Conservation (phyloP, 2,329 filamentous ascomycete genomes). For the Blastomyces gilchristii region DNA sequence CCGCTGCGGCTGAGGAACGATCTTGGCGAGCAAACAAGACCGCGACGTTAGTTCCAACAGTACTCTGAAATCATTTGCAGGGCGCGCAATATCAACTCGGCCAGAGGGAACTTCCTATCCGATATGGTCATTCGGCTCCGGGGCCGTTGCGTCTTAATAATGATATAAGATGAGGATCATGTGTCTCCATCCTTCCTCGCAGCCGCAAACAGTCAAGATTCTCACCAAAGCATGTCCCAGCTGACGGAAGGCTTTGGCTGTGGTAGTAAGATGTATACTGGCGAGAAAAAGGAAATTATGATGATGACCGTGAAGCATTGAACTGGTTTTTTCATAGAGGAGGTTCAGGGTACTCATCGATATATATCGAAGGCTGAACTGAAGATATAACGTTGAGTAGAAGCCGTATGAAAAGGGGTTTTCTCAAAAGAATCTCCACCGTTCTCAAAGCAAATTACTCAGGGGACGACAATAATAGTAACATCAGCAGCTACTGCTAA, state of each 20-base stretch:
- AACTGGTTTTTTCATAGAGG: too few species aligned
- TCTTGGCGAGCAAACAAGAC: background rate
- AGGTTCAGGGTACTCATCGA: too few species aligned
- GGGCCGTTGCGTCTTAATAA: background rate
- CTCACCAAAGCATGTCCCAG: too few species aligned
- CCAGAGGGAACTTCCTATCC: background rate
- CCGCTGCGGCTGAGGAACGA: background rate
- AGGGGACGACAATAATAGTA: too few species aligned
- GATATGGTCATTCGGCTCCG: background rate
- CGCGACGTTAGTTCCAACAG: background rate
- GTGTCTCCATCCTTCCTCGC: background rate
- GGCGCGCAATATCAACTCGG: background rate
- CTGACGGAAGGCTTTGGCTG: background rate
- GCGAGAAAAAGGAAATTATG: background rate
- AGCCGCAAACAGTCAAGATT: background rate
- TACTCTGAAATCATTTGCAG: background rate
- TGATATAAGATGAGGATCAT: background rate
- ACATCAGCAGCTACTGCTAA: too few species aligned
- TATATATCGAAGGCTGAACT: too few species aligned
- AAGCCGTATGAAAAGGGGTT: too few species aligned
- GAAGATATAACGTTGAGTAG: too few species aligned
- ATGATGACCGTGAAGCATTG: background rate
- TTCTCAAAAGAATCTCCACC: too few species aligned
- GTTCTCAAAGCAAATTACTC: too few species aligned
- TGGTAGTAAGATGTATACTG: background rate